Evolutionary conservation across 176 grass and related monocot genomes (phyloP).

Genomic region (Neostapfia colusana): DNA sequence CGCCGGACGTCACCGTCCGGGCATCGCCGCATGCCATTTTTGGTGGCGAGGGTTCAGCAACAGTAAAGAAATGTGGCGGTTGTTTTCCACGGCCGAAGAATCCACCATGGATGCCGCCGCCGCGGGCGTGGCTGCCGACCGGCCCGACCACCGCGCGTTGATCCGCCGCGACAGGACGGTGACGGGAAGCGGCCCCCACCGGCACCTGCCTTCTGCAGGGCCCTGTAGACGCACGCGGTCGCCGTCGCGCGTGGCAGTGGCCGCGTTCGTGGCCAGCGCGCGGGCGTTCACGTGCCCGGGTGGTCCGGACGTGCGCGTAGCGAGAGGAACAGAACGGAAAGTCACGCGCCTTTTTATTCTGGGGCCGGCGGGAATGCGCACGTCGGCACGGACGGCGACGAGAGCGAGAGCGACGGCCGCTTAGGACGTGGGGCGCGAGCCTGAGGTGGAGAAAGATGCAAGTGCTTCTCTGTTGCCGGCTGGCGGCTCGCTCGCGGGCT

Average conservation of each 20-base stretch:
- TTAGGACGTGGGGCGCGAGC: background rate
- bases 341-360: background rate
- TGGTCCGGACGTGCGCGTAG: background rate
- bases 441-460: background rate
- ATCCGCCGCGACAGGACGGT: background rate
- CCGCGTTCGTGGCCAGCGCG: background rate
- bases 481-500: background rate
- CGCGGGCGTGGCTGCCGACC: background rate
- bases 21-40: conserved; percentile 7
- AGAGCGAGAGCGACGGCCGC: background rate
- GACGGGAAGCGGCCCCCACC: background rate
- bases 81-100: background rate
- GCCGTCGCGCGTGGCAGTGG: conserved; percentile 14
- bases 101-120: background rate
- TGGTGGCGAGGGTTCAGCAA: background rate
- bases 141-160: background rate
- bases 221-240: background rate
- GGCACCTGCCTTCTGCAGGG: background rate
- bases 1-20: background rate
- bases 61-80: background rate
- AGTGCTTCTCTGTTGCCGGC: background rate
- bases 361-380: background rate
- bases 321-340: background rate
- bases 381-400: background rate
- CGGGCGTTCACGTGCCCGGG: conserved; percentile 26